Base-by-base conservation (phyloP, 352 stramenopile genomes). In the Globisporangium recalcitrans region DNA sequence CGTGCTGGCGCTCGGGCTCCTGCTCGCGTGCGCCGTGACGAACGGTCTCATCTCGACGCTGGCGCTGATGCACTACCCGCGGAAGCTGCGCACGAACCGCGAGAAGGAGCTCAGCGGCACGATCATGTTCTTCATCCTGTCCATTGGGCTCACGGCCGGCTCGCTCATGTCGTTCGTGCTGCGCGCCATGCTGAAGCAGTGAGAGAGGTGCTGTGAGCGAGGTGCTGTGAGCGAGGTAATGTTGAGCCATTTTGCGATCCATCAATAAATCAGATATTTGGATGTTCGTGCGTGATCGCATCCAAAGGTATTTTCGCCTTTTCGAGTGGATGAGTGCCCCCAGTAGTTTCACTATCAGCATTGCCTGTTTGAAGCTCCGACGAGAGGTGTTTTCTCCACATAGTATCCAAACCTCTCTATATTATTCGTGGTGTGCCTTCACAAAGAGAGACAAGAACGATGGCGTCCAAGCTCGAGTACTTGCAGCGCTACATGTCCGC, bases 121-220 rank as follows among this genome's bases (percentile, higher is more conserved):
- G 29, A 68, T 91, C 68, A 91, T 95, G 80, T 91, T 92, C 68
- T 91, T 93, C 52, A 74, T 89, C 52, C 68, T 95, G 19, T 90
- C 81, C 4, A 63, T 90, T 8, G 85, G 85, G 13, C 74, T 93
- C 57, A 90, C 75, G 3, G 72, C 69, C 8, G 85, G 85, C 44
- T 87, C 82, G 46, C 71, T 94, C 64, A 82, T 90, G 64, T 90
- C 81, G 22, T 94, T 94, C 53, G 73, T 87, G 34, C 64, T 91
- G 9, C 70, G 78, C 27, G 80, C 85, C 32, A 88, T 92, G 79
- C 71, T 92, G 66, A 89, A 88, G 66, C 76, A 72, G 63, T 91
- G 63, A 75, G 21, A n/a, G 16, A n/a, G n/a, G 22, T 21, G 4
- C 19, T 4, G 36, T 4, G n/a, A 44, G 2, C 5, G 14, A 44